Evolutionary conservation across 179 eudicot species (phyloP).

Genomic region (Heliamphora pulchella): DNA sequence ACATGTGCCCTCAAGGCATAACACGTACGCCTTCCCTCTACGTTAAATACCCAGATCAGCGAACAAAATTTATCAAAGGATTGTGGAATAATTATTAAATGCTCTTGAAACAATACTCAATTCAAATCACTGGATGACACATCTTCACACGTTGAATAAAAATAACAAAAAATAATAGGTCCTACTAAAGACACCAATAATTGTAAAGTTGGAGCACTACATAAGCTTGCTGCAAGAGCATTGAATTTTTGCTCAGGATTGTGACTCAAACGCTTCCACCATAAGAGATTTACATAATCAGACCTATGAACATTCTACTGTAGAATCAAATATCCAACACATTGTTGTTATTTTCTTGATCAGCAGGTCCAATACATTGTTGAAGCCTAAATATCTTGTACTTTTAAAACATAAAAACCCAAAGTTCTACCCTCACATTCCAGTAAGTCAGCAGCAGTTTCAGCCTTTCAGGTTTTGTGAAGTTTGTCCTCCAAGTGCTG

Average conservation of each 20-base stretch:
- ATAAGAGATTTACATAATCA: not conserved
- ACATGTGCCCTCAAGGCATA: not conserved
- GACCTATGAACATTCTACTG: not conserved
- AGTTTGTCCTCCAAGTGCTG: not conserved
- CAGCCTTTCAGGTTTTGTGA: not conserved
- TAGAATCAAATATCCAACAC: too few relatives aligned
- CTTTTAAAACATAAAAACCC: not conserved
- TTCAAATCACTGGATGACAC: too few relatives aligned
- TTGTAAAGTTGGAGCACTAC: too few relatives aligned
- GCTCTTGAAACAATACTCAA: too few relatives aligned
- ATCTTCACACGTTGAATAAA: too few relatives aligned
- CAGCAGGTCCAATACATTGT: not conserved
- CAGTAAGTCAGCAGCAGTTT: not conserved
- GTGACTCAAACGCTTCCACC: not conserved
- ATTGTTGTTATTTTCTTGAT: too few relatives aligned
- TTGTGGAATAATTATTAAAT: too few relatives aligned
- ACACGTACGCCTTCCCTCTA: not conserved
- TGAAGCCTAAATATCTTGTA: not conserved
- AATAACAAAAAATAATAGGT: too few relatives aligned
- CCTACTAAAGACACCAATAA: too few relatives aligned
- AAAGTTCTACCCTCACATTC: not conserved
- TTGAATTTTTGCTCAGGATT: not conserved
- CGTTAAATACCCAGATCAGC: not conserved
- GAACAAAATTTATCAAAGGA: too few relatives aligned
- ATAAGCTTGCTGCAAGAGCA: not conserved